These are phyloP conservation scores for Juglanconis oblonga DNA, from an alignment of 2,329 filamentous ascomycete species.

Conservation along the genomic window DNA sequence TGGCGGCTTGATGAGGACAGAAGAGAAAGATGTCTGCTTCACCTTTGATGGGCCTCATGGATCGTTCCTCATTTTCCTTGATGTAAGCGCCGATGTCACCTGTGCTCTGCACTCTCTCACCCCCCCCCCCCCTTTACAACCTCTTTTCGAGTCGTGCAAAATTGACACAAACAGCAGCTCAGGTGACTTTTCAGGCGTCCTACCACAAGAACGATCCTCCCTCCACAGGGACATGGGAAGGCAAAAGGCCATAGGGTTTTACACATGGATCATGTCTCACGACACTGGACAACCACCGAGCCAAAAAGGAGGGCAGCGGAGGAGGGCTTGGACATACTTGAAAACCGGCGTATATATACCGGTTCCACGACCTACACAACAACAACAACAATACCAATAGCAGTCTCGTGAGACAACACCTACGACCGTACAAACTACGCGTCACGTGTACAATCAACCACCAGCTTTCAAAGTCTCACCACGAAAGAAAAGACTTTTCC, in stretches of 20 bases:
- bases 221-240: constrained; percentile 12
- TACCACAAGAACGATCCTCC: constrained; percentile 13
- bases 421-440: neutral
- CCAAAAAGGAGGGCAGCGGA: neutral
- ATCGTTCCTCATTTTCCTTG: neutral
- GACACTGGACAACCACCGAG: constrained; percentile 2
- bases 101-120: no score
- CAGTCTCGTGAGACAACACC: neutral
- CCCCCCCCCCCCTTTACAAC: neutral
- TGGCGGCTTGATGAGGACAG: constrained; percentile 23
- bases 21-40: neutral
- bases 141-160: neutral
- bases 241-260: constrained; percentile 2
- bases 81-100: constrained; percentile 1
- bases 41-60: neutral
- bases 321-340: neutral
- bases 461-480: constrained; percentile 22
- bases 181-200: constrained; percentile 10
- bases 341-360: neutral
- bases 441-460: constrained; percentile 18
- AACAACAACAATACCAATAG: neutral
- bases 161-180: neutral
- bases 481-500: constrained; percentile 19
- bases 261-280: constrained; percentile 13
- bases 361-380: neutral